Conservation (phyloP, 306 rosid species). For the Myrica gale region DNA sequence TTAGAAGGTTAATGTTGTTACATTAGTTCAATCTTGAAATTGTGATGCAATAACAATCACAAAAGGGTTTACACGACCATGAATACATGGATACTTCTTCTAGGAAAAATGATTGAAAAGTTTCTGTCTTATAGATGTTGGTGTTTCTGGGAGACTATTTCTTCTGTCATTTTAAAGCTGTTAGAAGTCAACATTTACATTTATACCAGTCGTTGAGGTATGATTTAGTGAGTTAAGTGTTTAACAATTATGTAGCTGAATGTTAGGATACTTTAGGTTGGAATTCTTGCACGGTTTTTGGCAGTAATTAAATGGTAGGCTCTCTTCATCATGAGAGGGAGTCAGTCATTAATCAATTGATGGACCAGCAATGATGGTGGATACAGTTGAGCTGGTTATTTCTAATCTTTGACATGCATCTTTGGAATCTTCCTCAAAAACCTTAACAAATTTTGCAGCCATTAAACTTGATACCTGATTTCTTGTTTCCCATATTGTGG, state of each 20-base stretch:
- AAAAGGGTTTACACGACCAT: neutral
- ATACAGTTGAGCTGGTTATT: neutral
- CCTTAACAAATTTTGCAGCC: neutral
- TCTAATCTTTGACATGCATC: neutral
- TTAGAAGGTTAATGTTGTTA: neutral
- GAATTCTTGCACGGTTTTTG: neutral
- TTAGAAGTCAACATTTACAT: neutral
- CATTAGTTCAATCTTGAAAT: neutral
- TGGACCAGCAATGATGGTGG: neutral
- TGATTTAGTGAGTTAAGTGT: neutral
- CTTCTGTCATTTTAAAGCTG: neutral
- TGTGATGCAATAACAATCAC: too few relatives aligned
- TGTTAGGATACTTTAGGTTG: neutral
- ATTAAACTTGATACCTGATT: neutral
- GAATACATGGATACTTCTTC: neutral
- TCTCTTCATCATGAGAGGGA: neutral
- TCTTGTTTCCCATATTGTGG: neutral
- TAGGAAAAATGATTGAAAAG: neutral
- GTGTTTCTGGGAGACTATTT: neutral
- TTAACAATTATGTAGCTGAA: neutral
- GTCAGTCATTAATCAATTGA: neutral
- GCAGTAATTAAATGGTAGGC: neutral
- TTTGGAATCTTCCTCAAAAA: neutral
- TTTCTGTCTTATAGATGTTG: neutral
- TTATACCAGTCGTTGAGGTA: neutral